These are phyloP conservation scores for Colletotrichum liaoningense DNA, from an alignment of 2,329 filamentous ascomycete species.

Conservation along the genomic window DNA sequence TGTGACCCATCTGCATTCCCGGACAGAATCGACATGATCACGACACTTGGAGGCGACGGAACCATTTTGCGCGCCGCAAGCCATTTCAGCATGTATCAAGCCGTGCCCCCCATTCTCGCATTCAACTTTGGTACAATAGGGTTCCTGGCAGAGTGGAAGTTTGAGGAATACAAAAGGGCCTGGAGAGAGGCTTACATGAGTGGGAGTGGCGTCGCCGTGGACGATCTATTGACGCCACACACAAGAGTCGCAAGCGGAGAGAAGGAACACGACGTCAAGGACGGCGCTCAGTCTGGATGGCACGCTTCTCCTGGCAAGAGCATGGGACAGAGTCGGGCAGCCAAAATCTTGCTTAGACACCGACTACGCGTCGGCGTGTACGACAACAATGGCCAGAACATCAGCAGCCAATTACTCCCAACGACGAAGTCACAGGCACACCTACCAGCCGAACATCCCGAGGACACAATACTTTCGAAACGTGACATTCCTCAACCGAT, in stretches of 20 bases:
- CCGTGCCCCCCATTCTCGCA: slow-evolving; percentile 89
- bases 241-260: slow-evolving; percentile 49
- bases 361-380: slow-evolving; percentile 89
- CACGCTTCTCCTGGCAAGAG: slow-evolving; percentile 81
- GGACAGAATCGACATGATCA: slow-evolving; percentile 86
- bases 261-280: slow-evolving; percentile 40
- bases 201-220: slow-evolving; percentile 63
- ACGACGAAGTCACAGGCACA: slow-evolving; percentile 53
- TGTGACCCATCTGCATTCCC: slow-evolving; percentile 66
- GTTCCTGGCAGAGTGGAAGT: slow-evolving; percentile 97
- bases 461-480: slow-evolving; percentile 32
- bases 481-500: slow-evolving; percentile 52
- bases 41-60: slow-evolving; percentile 93
- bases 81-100: slow-evolving; percentile 76
- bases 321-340: slow-evolving; percentile 79
- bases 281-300: slow-evolving; percentile 63
- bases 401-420: slow-evolving; percentile 63
- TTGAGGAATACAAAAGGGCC: slow-evolving; percentile 89
- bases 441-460: slow-evolving; percentile 40
- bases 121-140: slow-evolving; percentile 98
- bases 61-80: slow-evolving; percentile 89
- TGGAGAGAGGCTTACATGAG: slow-evolving; percentile 94
- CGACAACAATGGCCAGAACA: slow-evolving; percentile 71
- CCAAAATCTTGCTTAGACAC: slow-evolving; percentile 87
- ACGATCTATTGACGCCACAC: slow-evolving; percentile 53